Evolutionary conservation across 352 stramenopile genomes (phyloP), one percentile per base, ranked within the genome.

Genomic region (Aphanomyces euteiches): DNA sequence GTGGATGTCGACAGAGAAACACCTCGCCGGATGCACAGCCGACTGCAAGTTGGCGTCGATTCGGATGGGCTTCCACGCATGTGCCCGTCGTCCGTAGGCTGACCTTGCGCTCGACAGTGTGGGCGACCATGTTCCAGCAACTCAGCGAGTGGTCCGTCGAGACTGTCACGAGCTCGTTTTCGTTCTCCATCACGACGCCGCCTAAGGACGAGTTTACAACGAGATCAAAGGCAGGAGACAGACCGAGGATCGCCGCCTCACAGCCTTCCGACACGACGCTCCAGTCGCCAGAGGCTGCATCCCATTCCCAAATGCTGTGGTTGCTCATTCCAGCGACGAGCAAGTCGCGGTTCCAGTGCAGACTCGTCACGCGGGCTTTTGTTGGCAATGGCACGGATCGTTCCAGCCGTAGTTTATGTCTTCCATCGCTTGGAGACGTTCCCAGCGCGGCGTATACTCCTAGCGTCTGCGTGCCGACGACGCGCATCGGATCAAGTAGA

Each of bases 241-340:
- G 17, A 61, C 54, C 54, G 1, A 69, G 67, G 34, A 90, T 71
- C 0, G 63, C 72, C 3, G 81, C 79, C 61, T 72, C 83, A 7
- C 76, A 74, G 7, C 76, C 78, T 74, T 91, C 82, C 72, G 87
- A 84, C 1, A 89, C 47, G 6, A 88, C 47, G 28, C 60, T 71
- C 82, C 84, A 91, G 47, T 82, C 74, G 13, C 80, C 79, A 1
- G 69, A 73, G 0, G 43, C 48, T 50, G 84, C 60, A 43, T 84
- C 76, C 8, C 85, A 78, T 40, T 91, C 84, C 81, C 81, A 91
- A 63, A 91, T 75, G 36, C 77, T 86, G 45, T 84, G 89, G n/a
- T 73, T 79, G 60, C 74, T 89, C 13, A 83, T 78, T 4, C 79
- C 76, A 19, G 89, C 80, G 41, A 88, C 67, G 4, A 88, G 68